A percentile compares a stretch with the other conserved stretches of the same genome.
Evolutionary conservation across 2,329 filamentous ascomycete genomes (phyloP).

Genomic region (Madurella fahalii): DNA sequence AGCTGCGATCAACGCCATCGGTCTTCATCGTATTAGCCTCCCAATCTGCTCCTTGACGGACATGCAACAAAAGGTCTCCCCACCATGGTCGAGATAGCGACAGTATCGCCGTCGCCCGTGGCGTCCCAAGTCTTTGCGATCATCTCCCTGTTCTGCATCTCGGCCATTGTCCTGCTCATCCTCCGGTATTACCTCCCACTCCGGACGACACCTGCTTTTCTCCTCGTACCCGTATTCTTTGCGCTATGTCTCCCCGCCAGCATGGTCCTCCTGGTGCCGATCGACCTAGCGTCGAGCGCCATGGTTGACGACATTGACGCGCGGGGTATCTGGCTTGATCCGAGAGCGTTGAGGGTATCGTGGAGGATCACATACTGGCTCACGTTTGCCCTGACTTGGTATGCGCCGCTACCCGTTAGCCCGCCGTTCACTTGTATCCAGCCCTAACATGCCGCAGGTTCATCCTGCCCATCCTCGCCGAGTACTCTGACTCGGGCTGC

Average conservation of each 20-base stretch:
- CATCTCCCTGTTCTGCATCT: conserved; percentile 69
- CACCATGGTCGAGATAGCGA: conserved; percentile 22
- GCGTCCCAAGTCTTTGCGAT: conserved; percentile 76
- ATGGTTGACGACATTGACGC: conserved; percentile 65
- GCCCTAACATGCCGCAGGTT: conserved; percentile 53
- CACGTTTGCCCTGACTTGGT: conserved; percentile 93
- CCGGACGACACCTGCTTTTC: conserved; percentile 83
- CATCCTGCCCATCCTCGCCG: conserved; percentile 86
- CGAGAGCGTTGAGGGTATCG: conserved; percentile 72
- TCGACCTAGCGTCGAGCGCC: conserved; percentile 87
- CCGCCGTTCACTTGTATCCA: neutral
- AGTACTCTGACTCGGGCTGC: conserved; percentile 93
- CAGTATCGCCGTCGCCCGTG: conserved; percentile 50
- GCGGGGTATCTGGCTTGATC: conserved; percentile 82
- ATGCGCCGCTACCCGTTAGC: conserved; percentile 27
- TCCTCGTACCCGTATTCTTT: conserved; percentile 89
- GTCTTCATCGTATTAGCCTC: neutral
- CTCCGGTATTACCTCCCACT: conserved; percentile 87
- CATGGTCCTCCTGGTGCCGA: conserved; percentile 87
- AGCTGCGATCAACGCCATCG: neutral
- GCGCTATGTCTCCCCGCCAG: conserved; percentile 89
- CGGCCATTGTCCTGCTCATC: conserved; percentile 73
- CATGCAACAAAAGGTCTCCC: conserved; percentile 14
- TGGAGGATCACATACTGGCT: conserved; percentile 98
- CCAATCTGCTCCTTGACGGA: neutral